A percentile compares a stretch with the other conserved stretches of the same genome.
phyloP scores from a whole-genome alignment of 805 yeast species.

The Debaryomyces prosopidis region DNA sequence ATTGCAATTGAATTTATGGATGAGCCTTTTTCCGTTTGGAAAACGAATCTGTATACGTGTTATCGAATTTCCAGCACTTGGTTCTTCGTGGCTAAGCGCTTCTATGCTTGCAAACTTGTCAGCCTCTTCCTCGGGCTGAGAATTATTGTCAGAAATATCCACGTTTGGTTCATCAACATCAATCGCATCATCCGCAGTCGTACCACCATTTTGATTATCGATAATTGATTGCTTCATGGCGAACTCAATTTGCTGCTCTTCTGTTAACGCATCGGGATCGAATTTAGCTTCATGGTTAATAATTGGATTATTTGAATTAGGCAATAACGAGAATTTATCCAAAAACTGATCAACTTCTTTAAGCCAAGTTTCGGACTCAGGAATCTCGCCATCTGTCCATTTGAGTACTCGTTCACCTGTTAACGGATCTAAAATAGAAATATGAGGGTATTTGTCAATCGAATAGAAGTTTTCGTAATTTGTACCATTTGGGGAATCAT shows the following conservation, averaged over 20 bases:
- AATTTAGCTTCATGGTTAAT: constrained; percentile 58
- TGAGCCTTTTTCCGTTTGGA: constrained; percentile 73
- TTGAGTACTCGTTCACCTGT: constrained; percentile 86
- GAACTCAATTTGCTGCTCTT: constrained; percentile 79
- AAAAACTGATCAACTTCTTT: constrained; percentile 72
- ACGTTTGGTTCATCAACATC: constrained; percentile 18
- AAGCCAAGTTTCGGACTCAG: constrained; percentile 59
- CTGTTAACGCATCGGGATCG: constrained; percentile 67
- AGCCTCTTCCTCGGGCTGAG: constrained; percentile 10
- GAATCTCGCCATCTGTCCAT: constrained; percentile 70
- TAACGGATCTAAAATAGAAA: constrained; percentile 89
- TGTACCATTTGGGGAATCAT: constrained; percentile 73
- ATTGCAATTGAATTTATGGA: constrained; percentile 53
- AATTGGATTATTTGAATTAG: constrained; percentile 63
- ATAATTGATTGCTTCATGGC: constrained; percentile 68
- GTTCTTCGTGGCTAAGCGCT: constrained; percentile 61
- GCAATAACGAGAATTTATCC: constrained; percentile 60
- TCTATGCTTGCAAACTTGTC: constrained; percentile 52
- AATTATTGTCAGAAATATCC: constrained; percentile 13
- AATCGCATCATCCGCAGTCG: constrained; percentile 28
- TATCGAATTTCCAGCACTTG: constrained; percentile 51
- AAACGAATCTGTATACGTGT: constrained; percentile 85
- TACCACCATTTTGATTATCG: constrained; percentile 26
- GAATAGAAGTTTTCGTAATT: constrained; percentile 74
- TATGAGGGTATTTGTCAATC: constrained; percentile 74